Evolutionary conservation across 768 basidiomycete genomes (phyloP).

Genomic region (Lactarius indigo): DNA sequence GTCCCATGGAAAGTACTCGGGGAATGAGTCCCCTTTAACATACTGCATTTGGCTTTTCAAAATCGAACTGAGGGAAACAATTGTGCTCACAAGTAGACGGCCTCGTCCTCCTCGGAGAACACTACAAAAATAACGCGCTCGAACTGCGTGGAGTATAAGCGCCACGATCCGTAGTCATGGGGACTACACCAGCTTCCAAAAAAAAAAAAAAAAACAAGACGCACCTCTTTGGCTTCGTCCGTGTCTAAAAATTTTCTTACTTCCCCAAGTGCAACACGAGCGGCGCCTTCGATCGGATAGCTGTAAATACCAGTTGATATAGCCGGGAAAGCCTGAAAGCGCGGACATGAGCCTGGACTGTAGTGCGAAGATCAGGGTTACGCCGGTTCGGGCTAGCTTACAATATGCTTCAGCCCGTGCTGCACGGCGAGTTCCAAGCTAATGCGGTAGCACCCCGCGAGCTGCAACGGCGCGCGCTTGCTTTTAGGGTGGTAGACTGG

Average conservation of each 20-base stretch:
- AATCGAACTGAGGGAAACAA: background rate
- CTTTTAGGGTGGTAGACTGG: constrained; percentile 53
- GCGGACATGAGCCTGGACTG: too few relatives aligned
- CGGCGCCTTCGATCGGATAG: constrained; percentile 72
- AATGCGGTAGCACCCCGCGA: constrained; percentile 65
- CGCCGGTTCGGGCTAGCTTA: constrained; percentile 34
- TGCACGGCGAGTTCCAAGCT: constrained; percentile 61
- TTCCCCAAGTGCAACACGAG: constrained; percentile 61
- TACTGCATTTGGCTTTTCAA: constrained; percentile 4
- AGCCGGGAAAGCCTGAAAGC: constrained; percentile 66
- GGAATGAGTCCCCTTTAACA: constrained; percentile 13
- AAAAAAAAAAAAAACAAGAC: constrained; percentile 10
- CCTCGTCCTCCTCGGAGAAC: constrained; percentile 61
- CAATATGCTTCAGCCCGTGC: constrained; percentile 60
- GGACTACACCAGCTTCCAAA: background rate
- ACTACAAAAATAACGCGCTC: constrained; percentile 74
- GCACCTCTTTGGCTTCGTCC: constrained; percentile 40
- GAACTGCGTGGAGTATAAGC: constrained; percentile 34
- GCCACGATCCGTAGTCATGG: background rate
- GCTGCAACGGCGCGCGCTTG: constrained; percentile 47
- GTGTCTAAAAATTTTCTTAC: constrained; percentile 57
- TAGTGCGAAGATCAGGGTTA: background rate
- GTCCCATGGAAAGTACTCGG: constrained; percentile 17
- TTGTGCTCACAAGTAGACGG: constrained; percentile 58
- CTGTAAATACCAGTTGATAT: constrained; percentile 79